Conservation (phyloP, 2,329 filamentous ascomycete genomes). For the Hymenoscyphus albidus region DNA sequence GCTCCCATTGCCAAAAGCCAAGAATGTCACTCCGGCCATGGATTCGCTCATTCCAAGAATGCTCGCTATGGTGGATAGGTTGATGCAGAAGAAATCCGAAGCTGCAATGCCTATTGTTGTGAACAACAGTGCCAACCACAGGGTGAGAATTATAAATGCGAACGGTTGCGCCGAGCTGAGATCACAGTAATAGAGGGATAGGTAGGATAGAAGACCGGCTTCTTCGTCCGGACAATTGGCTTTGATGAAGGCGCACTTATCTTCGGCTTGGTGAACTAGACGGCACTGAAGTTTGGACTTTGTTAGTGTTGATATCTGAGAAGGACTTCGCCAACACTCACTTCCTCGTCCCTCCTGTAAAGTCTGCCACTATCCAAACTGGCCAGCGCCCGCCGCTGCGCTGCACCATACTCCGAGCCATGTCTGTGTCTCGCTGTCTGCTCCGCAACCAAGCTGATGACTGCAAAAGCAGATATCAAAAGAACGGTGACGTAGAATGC, state of each 20-base stretch:
- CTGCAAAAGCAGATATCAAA: conserved; percentile 29
- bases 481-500: conserved; percentile 35
- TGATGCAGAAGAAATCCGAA: conserved; percentile 97
- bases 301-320: not conserved
- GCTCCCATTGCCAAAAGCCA: conserved; percentile 96
- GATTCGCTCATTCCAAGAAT: conserved; percentile 93
- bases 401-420: conserved; percentile 28
- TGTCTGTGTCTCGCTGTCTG: conserved; percentile 31
- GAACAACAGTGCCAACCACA: conserved; percentile 88
- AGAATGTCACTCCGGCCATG: conserved; percentile 90
- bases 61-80: conserved; percentile 86
- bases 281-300: conserved; percentile 56
- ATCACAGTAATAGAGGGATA: conserved; percentile 85
- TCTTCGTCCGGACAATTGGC: conserved; percentile 84
- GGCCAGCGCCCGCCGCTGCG: conserved; percentile 29
- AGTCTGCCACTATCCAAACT: conserved; percentile 25
- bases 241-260: conserved; percentile 84
- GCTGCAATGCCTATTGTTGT: conserved; percentile 96
- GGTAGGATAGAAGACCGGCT: conserved; percentile 83
- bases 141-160: conserved; percentile 72
- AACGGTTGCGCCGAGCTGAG: conserved; percentile 65
- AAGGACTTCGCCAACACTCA: conserved; percentile 15
- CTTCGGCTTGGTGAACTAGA: conserved; percentile 68
- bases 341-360: conserved; percentile 34
- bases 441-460: conserved; percentile 32